Base-by-base conservation (phyloP, 176 grass and related monocot species). In the Musa beccarii region DNA sequence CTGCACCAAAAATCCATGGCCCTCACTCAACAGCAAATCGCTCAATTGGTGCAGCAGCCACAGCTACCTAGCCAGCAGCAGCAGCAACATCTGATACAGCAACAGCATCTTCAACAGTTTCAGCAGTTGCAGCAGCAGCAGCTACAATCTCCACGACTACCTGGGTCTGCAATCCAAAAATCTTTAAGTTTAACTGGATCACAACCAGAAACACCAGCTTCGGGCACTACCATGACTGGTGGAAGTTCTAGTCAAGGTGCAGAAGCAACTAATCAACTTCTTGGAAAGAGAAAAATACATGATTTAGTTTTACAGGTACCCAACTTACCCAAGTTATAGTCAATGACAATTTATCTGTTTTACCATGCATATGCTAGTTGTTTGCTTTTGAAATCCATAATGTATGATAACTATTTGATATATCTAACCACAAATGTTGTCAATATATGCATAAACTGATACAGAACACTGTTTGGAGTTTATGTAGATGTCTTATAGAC, bases 211-310 rank as follows among this genome's bases (percentile, higher is more conserved):
- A 85, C 86, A 77, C 86, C 90, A 82, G 56, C 81, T 72, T 84
- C 86, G 21, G 81, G 76, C 65, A 86, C 79, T 71, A 81, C 81
- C 63, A 82, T 84, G 85, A 81, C 87, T 62, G 82, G 83, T 56
- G 87, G 85, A 79, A 89, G 81, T 86, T 77, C 84, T 73, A 90
- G 79, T 82, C 90, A 93, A 83, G 86, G 82, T 69, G 78, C 59
- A 71, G 91, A 99, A 86, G 82, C 83, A 76, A 79, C 88, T 62
- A 98, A 78, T 80, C 90, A 85, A 81, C 75, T 99, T 74, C 86
- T 85, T 8, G 91, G 90, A 53, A 99, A 99, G 70, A 92, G 96
- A 77, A 99, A 94, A 84, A 99, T 99, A 84, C 90, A 80, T 79
- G 96, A 99, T 81, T 81, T 99, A 54, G 91, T 95, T 84, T 66